Base-by-base conservation (phyloP, 805 yeast genomes). In the Lipomyces kockii region DNA sequence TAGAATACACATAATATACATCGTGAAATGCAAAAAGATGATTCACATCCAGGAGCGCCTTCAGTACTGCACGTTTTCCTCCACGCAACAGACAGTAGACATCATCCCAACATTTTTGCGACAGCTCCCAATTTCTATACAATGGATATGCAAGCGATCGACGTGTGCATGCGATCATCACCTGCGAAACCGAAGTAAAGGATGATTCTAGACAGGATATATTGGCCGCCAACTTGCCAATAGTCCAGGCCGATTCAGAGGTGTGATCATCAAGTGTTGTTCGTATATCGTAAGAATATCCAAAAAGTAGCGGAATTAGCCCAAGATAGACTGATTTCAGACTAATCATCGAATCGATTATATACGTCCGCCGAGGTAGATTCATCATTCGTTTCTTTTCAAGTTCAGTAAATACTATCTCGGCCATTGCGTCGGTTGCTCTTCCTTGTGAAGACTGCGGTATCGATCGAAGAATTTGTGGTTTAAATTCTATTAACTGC, bases 241-340 rank as follows among this genome's bases (percentile, higher is more conserved):
- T 84, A 0, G 94, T 88, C 99, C 99, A 95, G 0, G 96, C 91
- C 65, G 97, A 89, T 77, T 95, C 99, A 3, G 90, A 87, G 20
- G 86, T 91, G 62, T 86, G 85, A 20, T 82, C 86, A n/a, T 87
- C 88, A 74, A 85, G 86, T 49, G 89, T 91, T 63, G 89, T 89
- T 49, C 97, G 80, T 60, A 84, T 78, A 70, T 95, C 98, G 76
- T 88, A 92, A 62, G 85, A 84, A 72, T 87, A 90, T 0, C 89
- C 87, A 78, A 90, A 95, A 22, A 95, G 71, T 0, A 93, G 70
- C 27, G 90, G 86, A 0, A 92, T 75, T 0, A 94, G 77, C 0
- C 90, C 83, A 53, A 88, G 81, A 73, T 91, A 88, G 0, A 86
- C 75, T n/a, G 85, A 83, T 68, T 86, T 83, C 1, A 83, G 80